Conservation (phyloP, 2,329 filamentous ascomycete genomes). For the Orbilia javanica region DNA sequence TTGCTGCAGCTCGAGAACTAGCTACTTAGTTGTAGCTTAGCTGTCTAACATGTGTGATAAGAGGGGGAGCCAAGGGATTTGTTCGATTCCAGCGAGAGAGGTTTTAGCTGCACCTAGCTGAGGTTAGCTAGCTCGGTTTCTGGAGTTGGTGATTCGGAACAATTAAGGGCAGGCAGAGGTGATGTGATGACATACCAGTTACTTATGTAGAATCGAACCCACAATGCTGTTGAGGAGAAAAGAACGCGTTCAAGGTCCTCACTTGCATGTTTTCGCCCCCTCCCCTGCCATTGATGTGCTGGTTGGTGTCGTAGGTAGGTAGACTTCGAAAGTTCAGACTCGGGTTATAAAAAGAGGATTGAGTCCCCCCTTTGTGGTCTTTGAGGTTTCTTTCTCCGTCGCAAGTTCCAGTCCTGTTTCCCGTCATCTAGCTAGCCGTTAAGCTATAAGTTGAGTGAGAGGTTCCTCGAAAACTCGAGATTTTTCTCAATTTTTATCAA, state of each 20-base stretch:
- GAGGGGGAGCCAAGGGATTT: constrained; percentile 27
- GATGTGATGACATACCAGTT: constrained; percentile 54
- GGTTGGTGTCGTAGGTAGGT: constrained; percentile 11
- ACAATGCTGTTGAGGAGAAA: constrained; percentile 25
- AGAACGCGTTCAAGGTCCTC: constrained; percentile 34
- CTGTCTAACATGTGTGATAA: constrained; percentile 45
- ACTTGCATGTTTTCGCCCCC: constrained; percentile 17
- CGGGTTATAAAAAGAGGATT: constrained; percentile 41
- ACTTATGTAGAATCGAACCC: constrained; percentile 17
- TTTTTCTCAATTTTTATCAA: background rate
- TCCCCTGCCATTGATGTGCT: constrained; percentile 18
- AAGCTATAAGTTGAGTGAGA: constrained; percentile 2
- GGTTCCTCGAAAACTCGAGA: constrained; percentile 13
- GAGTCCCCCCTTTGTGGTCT: constrained; percentile 5
- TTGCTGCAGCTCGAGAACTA: constrained; percentile 23
- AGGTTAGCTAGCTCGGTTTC: constrained; percentile 35
- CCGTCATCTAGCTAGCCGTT: background rate
- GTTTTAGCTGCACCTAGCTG: constrained; percentile 50
- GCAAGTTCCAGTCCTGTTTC: constrained; percentile 24
- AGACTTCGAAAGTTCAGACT: background rate
- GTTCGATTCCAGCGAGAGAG: constrained; percentile 43
- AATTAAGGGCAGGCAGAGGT: constrained; percentile 45
- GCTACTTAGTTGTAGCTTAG: constrained; percentile 6
- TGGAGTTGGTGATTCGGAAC: constrained; percentile 39
- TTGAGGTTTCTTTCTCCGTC: constrained; percentile 22